Percentiles rank a stretch among this genome's conserved stretches.
Evolutionary conservation across 2,329 filamentous ascomycete species (phyloP).

Genomic region (Monosporascus sp.): DNA sequence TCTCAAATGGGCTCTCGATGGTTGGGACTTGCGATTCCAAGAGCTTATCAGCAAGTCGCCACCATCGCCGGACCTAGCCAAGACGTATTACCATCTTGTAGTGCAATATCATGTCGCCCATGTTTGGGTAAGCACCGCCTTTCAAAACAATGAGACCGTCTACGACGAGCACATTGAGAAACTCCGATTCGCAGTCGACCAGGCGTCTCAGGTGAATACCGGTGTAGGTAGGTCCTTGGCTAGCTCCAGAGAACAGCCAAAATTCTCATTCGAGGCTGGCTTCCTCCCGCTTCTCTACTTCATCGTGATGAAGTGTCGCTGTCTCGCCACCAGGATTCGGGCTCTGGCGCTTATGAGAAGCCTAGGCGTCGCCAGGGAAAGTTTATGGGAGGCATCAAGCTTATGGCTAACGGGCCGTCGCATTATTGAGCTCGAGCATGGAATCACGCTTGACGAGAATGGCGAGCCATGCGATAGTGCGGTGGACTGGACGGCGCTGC

Average conservation of each 20-base stretch:
- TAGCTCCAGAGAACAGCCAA: conserved; percentile 3
- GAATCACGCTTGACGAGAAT: conserved; percentile 18
- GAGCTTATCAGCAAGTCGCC: conserved; percentile 4
- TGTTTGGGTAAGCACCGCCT: conserved; percentile 28
- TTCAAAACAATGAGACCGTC: conserved; percentile 25
- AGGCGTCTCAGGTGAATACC: conserved; percentile 14
- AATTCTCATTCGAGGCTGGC: conserved; percentile 37
- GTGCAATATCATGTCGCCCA: conserved; percentile 26
- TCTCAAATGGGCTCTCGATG: conserved; percentile 16
- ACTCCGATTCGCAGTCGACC: conserved; percentile 26
- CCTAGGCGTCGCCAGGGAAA: conserved; percentile 27
- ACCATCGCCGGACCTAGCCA: neutral
- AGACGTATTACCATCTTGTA: conserved; percentile 17
- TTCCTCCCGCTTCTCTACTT: conserved; percentile 33
- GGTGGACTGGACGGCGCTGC: conserved; percentile 16
- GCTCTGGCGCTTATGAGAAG: conserved; percentile 27
- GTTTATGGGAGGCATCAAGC: conserved; percentile 29
- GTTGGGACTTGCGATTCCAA: conserved; percentile 25
- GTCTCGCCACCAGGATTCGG: conserved; percentile 27
- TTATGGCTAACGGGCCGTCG: conserved; percentile 27
- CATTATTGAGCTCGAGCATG: conserved; percentile 35
- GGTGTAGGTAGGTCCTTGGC: neutral
- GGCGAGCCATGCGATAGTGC: conserved; percentile 8
- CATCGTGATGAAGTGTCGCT: conserved; percentile 32
- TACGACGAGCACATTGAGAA: conserved; percentile 27